Base-by-base conservation (phyloP, 768 basidiomycete genomes). In the Leccinum disarticulatum region DNA sequence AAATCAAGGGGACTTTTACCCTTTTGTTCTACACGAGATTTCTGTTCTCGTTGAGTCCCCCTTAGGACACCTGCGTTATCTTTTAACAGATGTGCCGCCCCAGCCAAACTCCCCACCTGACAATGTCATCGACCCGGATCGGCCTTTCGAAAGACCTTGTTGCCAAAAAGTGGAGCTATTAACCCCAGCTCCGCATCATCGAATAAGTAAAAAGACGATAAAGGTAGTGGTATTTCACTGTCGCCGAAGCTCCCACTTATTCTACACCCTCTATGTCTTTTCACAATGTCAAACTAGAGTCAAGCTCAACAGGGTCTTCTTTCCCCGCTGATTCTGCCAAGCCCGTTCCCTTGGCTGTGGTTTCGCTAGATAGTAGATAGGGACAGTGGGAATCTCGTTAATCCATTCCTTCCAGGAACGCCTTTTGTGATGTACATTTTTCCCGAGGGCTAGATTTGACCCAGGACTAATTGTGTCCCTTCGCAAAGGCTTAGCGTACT, bases 61-160 rank as follows among this genome's bases (percentile, higher is more conserved):
- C 85, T 86, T 87, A 83, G 84, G 84, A 86, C 85, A 86, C 84
- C 85, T 86, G 83, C 83, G 82, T 85, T 86, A 86, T 85, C 80
- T 80, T 87, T 86, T 85, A 83, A 85, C 81, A 86, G 86, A 87
- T 86, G 85, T 86, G 81, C 85, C 81, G 82, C 85, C 83, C 84
- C 84, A 86, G 86, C 82, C 86, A 87, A 86, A 87, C 86, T 87
- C 86, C 85, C 83, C 83, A 85, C 84, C 86, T 86, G 84, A 83
- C 84, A 85, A 83, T 86, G 84, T 87, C 83, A 82, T 84, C 81
- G 81, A 85, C 81, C 81, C 78, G 80, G 82, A 84, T 86, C 78
- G 76, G 83, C 83, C 82, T 77, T 74, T 78, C 1, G 74, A 82
- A 81, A 77, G 82, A 83, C 85, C 83, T 85, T 86, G 79, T 81